Conservation (phyloP, 108 stramenopile genomes). For the Nitzschia sp. region DNA sequence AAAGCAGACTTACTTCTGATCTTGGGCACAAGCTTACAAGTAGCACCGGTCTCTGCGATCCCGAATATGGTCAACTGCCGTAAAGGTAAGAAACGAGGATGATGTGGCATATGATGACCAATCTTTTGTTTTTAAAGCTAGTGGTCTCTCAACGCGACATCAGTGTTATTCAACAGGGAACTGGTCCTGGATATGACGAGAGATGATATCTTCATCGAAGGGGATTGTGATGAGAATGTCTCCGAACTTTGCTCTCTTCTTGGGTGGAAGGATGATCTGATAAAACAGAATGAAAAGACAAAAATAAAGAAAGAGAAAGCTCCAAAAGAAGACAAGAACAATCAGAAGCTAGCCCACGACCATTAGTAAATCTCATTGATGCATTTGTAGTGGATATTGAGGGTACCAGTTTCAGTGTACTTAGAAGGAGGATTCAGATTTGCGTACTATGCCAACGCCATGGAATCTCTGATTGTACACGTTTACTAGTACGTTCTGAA, state of each 20-base stretch:
- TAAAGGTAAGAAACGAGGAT: too few relatives aligned
- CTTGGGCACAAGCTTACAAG: slow-evolving; percentile 87
- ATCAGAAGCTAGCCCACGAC: too few relatives aligned
- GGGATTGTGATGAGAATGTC: slow-evolving; percentile 84
- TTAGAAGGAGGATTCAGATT: too few relatives aligned
- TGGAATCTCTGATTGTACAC: slow-evolving; percentile 11
- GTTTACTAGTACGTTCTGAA: background rate
- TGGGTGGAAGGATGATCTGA: slow-evolving; percentile 78
- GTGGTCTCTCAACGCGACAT: too few relatives aligned
- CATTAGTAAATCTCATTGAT: background rate
- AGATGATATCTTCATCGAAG: slow-evolving; percentile 71
- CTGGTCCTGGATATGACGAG: slow-evolving; percentile 45
- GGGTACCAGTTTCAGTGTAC: too few relatives aligned
- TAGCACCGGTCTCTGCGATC: slow-evolving; percentile 65
- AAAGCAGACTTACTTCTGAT: slow-evolving; percentile 78
- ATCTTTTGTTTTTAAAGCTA: too few relatives aligned
- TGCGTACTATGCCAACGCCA: too few relatives aligned
- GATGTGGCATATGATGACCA: too few relatives aligned
- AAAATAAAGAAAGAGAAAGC: background rate
- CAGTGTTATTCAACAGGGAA: slow-evolving; percentile 75
- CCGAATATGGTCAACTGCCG: slow-evolving; percentile 69
- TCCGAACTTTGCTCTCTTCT: slow-evolving; percentile 44
- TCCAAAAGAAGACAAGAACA: background rate
- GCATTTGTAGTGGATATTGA: too few relatives aligned
- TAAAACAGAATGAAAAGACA: slow-evolving; percentile 14